Percentiles rank a stretch among this genome's conserved stretches.
phyloP scores from a whole-genome alignment of 306 rosid genomes.

The Erythrophleum fordii region DNA sequence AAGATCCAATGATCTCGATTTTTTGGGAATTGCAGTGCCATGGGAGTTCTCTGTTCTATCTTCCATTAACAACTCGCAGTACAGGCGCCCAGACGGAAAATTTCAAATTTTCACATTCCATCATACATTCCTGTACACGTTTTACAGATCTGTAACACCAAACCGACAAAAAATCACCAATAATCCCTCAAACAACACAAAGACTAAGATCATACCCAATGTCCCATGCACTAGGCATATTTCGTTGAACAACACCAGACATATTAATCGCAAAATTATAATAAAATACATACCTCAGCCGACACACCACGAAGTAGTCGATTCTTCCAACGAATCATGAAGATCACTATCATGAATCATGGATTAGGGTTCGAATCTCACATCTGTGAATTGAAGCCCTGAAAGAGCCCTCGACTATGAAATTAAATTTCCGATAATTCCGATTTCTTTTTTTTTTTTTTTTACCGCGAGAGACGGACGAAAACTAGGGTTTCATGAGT shows the following conservation, averaged over 20 bases:
- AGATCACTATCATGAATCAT: conserved; percentile 53
- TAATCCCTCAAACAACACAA: conserved; percentile 29
- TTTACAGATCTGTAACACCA: conserved; percentile 72
- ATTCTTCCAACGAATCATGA: conserved; percentile 40
- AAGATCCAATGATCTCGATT: conserved; percentile 87
- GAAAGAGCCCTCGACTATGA: conserved; percentile 46
- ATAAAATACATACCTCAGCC: conserved; percentile 60
- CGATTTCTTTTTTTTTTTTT: conserved; percentile 19
- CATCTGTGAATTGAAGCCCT: conserved; percentile 65
- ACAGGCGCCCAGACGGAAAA: conserved; percentile 53
- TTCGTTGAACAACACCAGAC: conserved; percentile 34
- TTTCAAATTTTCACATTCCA: conserved; percentile 75
- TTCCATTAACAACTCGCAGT: conserved; percentile 49
- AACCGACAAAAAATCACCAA: conserved; percentile 30
- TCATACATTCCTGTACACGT: conserved; percentile 54
- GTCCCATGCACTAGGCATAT: conserved; percentile 43
- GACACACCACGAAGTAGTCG: conserved; percentile 34
- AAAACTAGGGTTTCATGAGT: conserved; percentile 60
- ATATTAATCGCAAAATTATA: conserved; percentile 26
- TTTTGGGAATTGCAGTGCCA: conserved; percentile 67
- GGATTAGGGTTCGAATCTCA: conserved; percentile 58
- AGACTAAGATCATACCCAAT: conserved; percentile 47
- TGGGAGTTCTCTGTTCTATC: conserved; percentile 62
- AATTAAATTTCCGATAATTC: conserved; percentile 46
- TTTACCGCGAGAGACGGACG: conserved; percentile 57